Base-by-base conservation (phyloP, 2,329 filamentous ascomycete species). In the Fusarium beomiforme region DNA sequence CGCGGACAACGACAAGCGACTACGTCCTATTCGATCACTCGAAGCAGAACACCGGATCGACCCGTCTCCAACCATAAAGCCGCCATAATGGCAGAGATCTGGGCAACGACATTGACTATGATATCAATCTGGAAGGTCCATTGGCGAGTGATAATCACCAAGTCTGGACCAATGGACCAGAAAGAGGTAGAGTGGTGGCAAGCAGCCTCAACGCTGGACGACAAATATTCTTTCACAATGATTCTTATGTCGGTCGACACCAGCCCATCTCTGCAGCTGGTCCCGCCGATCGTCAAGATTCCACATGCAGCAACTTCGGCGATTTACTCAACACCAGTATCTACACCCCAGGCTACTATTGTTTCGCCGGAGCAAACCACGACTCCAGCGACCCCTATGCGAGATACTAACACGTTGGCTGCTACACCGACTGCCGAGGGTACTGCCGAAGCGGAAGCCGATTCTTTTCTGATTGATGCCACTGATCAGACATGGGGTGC, bases 401-500 rank as follows among this genome's bases (percentile, higher is more conserved):
- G 83, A 19, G 80, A 81, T 46, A 63, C 73, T n/a, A 77, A 71
- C 43, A 64, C 75, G 39, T 74, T 83, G 29, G 82, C 86, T 3
- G 84, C 86, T 6, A 88, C 83, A 29, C 85, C 85, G 0, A 81
- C 83, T 16, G 79, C 82, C 5, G 81, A 84, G 37, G 79, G 80
- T 50, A 77, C 81, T 5, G 78, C 79, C 19, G 86, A 89, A 24
- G 66, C 78, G 11, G 80, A 82, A 8, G 67, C 77, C 8, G 92
- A 95, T 62, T 88, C 91, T 2, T 88, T 91, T 23, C 86, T 97
- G 14, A 82, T 93, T 21, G 93, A 96, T 76, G 81, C 88, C 4
- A 90, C 90, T 2, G 93, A 96, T 74, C 91, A 93, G 69, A 92
- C 89, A 1, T 95, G 92, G 91, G 92, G 91, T 23, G 87, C 92